Base-by-base conservation (phyloP, 768 basidiomycete genomes). In the Pisolithus sp. region DNA sequence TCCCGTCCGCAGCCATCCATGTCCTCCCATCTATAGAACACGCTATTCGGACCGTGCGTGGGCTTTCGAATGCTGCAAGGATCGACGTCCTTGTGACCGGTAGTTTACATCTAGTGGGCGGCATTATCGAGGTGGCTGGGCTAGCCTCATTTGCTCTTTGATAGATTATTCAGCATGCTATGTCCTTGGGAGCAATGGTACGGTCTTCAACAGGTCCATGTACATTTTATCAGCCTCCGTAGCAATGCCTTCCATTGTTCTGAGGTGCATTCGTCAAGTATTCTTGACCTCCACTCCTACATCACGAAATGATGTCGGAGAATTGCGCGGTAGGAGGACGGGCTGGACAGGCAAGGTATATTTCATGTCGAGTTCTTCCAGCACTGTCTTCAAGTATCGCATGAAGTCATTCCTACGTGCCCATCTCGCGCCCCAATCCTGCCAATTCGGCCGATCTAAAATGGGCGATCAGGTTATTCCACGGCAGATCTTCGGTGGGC, bases 61-160 rank as follows among this genome's bases (percentile, higher is more conserved):
- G 68, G 3, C 60, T 81, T n/a, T 56, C 64, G 5, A 51, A 43
- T 15, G 58, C 64, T 2, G 62, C 58, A 39, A 61, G 69, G 1
- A 65, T 70, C 12, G 75, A 86, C 51, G 81, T 93, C n/a, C 74
- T 99, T 15, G 93, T 95, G 6, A 78, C 92, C 3, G 96, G 96
- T 4, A 96, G 93, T 68, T 66, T 99, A 56, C 94, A 94, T 70
- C 78, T 99, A 15, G 84, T 98, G 7, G 96, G 96, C 18, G 96
- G 96, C 2, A 74, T 93, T 12, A 86, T 98, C 49, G 95, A 97
- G 63, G 93, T 90, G 13, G 89, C 93, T 17, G 86, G 83, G 20
- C 66, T 98, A 38, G 79, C 86, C n/a, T 77, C 83, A 30, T 71
- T 77, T 51, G 84, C 85, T 31, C 69, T 91, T 49, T 85, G 70